Base-by-base conservation (phyloP, 2,329 filamentous ascomycete species). In the Fusarium sp. region DNA sequence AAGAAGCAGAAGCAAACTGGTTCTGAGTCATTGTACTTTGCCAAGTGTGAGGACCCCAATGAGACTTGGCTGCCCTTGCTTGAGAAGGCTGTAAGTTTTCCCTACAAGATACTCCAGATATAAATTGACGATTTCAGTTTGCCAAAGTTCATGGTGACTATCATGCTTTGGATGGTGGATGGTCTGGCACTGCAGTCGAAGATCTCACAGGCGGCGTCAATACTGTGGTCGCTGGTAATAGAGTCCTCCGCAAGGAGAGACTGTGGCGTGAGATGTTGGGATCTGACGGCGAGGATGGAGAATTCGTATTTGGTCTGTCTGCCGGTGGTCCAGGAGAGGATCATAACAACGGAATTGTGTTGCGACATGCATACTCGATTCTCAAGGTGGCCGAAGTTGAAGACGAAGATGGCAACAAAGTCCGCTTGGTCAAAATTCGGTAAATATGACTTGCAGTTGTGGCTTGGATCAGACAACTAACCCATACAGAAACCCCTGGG, bases 91-190 rank as follows among this genome's bases (percentile, higher is more conserved):
- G 77, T 79, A 56, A 66, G 77, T 75, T n/a, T 4, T 11, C 10
- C 14, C 8, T 1, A 21, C 8, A 1, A n/a, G 9, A 19, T 16
- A 14, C 1, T 5, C 8, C 18, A 29, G 8, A n/a, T 4, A 7
- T 5, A 23, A 35, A 10, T 63, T 78, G 38, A 78, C 15, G 4
- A 38, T n/a, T 25, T 2, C 21, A 79, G 10, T 93, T 91, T 76
- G 92, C 92, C n/a, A 94, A 94, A 78, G 89, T 90, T 1, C 92
- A 94, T 69, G 91, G 91, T 5, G 92, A 94, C 75, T 94, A 92
- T 69, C 86, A 86, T 31, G 85, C 91, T 4, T 90, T 94, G 59
- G 86, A 90, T 55, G 91, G 91, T 10, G 91, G 91, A 0, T 92
- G 89, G 78, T 86, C 90, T 8, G 90, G 85, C 23, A 83, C 84